A percentile compares a stretch with the other conserved stretches of the same genome.
Conservation (phyloP, 192 early-diverging fungal species). For the Chytriomyces sp. region DNA sequence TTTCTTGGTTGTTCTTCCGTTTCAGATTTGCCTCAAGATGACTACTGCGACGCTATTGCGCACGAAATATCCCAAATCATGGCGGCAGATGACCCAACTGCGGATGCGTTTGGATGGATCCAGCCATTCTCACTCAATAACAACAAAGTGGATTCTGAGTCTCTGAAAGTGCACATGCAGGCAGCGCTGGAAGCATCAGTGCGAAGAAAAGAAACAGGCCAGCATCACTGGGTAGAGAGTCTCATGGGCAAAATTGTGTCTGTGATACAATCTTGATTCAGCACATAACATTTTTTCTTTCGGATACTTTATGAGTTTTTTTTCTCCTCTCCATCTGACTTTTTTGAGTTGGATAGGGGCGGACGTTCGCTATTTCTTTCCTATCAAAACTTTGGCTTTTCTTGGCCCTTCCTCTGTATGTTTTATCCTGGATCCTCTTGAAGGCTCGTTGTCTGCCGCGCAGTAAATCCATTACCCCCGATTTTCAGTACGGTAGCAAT, state of each 20-base stretch:
- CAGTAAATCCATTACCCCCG: too few species aligned
- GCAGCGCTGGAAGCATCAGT: neutral
- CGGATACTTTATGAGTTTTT: neutral
- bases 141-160: neutral
- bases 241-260: neutral
- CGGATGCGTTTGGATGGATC: conserved; percentile 24
- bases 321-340: too few species aligned
- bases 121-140: conserved; percentile 2
- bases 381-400: too few species aligned
- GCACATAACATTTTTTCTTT: neutral
- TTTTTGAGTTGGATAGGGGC: too few species aligned
- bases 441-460: too few species aligned
- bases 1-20: conserved; percentile 4
- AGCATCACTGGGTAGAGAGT: neutral
- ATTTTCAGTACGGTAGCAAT: too few species aligned
- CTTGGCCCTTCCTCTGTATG: too few species aligned
- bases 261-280: neutral
- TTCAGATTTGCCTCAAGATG: conserved; percentile 32
- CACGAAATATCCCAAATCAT: conserved; percentile 8
- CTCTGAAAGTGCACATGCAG: neutral
- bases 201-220: neutral
- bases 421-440: too few species aligned
- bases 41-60: conserved; percentile 11
- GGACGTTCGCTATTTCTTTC: too few species aligned
- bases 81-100: neutral